Base-by-base conservation (phyloP, 148 eudicot genomes). In the Persicaria maculosa region DNA sequence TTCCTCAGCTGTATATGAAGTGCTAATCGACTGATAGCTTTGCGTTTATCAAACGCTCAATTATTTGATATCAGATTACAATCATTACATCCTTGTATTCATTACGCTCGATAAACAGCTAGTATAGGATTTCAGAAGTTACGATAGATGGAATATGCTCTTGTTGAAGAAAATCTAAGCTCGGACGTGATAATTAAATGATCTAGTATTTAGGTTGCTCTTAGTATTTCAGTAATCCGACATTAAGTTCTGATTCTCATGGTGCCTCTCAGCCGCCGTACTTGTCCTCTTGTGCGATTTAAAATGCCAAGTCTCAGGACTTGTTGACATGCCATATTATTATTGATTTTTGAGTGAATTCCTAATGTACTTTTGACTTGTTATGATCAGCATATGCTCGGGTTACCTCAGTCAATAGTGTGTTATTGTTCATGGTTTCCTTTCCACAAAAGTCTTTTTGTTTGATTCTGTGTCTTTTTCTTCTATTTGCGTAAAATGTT, bases 1-100 rank as follows among this genome's bases (percentile, higher is more conserved):
- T 62, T 36, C 70, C 70, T 65, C 70, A 65, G 19, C 15, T 65
- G 70, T 15, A 65, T 65, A 12, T 40, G 45, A 65, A 40, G 40
- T 40, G 70, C n/a, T 36, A 65, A 40, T 36, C 46, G 19, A 65
- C 19, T 45, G 16, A 65, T 36, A 14, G 70, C 15, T 5, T 43
- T 65, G 46, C 17, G 40, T 65, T 65, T 19, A 5, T 9, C 10
- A 4, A 59, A 20, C 11, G 43, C 40, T 31, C 40, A 31, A 31
- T 31, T 31, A 31, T 31, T 31, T 31, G 40, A 31, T 31, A 31
- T 31, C 40, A 25, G 31, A 10, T 16, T 53, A 6, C 58, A 15
- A 6, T 6, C 58, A 10, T 16, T 53, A 6, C 58, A 15, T n/a
- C 19, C 58, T 16, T 53, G 4, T 16, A 31, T 15, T 53, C 52